These are phyloP conservation scores for Syncephalastrum racemosum DNA, from an alignment of 371 early-diverging fungal genomes.

Conservation along the genomic window DNA sequence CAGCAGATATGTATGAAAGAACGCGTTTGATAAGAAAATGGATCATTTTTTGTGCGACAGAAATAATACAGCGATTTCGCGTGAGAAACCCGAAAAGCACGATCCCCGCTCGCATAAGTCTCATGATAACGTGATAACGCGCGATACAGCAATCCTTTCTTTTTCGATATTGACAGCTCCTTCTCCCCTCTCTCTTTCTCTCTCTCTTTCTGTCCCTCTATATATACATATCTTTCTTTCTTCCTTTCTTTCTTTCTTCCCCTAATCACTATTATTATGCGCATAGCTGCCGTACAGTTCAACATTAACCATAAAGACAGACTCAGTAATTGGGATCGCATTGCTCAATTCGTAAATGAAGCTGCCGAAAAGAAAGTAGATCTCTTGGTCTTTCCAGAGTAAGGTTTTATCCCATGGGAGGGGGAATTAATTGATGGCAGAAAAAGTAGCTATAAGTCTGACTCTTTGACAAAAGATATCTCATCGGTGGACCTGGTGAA, in stretches of 20 bases:
- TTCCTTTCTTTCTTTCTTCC: conserved; percentile 7
- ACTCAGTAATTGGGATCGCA: conserved; percentile 14
- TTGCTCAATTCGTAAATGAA: conserved; percentile 3
- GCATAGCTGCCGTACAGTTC: conserved; percentile 14
- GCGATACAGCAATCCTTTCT: too few relatives aligned
- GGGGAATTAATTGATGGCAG: background rate
- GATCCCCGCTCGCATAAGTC: too few relatives aligned
- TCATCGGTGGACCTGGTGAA: conserved; percentile 17
- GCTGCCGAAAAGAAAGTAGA: conserved; percentile 12
- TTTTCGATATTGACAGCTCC: too few relatives aligned
- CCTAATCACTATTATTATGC: background rate
- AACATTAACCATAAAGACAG: conserved; percentile 9
- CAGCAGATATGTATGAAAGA: too few relatives aligned
- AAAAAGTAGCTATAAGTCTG: background rate
- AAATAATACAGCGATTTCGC: too few relatives aligned
- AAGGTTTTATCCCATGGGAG: background rate
- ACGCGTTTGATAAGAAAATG: too few relatives aligned
- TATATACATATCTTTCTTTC: conserved; percentile 12
- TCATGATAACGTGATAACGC: too few relatives aligned
- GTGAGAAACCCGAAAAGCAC: too few relatives aligned
- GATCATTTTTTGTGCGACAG: too few relatives aligned
- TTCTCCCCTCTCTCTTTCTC: background rate
- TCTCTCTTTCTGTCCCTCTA: background rate
- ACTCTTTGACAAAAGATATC: conserved; percentile 6
- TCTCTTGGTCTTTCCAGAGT: conserved; percentile 22